phyloP scores from a whole-genome alignment of 805 yeast species.

The Kuraishia capsulata region DNA sequence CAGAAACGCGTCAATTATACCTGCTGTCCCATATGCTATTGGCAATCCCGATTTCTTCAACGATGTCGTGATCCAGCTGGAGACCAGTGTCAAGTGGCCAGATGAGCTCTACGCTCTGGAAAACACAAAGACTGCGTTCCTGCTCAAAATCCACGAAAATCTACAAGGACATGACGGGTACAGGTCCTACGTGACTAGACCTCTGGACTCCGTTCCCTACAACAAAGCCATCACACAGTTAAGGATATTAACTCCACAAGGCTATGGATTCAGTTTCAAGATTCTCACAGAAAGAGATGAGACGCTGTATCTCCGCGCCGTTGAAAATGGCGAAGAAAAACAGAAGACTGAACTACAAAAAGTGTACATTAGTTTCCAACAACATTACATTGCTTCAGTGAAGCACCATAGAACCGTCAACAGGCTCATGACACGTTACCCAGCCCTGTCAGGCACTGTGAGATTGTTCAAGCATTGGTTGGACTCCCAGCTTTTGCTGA shows the following conservation, averaged over 20 bases:
- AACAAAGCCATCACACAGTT: conserved; percentile 49
- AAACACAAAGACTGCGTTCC: conserved; percentile 83
- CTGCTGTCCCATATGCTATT: conserved; percentile 76
- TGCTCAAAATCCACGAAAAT: conserved; percentile 50
- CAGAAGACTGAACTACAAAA: conserved; percentile 49
- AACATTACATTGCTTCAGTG: conserved; percentile 54
- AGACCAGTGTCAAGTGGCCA: conserved; percentile 91
- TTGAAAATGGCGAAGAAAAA: conserved; percentile 54
- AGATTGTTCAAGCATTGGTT: conserved; percentile 87
- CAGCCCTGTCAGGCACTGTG: conserved; percentile 69
- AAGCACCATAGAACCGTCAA: conserved; percentile 78
- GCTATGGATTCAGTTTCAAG: conserved; percentile 75
- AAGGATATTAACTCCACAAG: conserved; percentile 76
- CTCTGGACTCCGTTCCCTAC: conserved; percentile 51
- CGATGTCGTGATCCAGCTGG: conserved; percentile 79
- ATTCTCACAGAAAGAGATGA: conserved; percentile 83
- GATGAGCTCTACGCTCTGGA: conserved; percentile 81
- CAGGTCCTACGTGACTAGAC: conserved; percentile 53
- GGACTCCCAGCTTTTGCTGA: conserved; percentile 65
- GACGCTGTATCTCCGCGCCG: conserved; percentile 60
- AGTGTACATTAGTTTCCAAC: conserved; percentile 54
- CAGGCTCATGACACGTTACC: conserved; percentile 61
- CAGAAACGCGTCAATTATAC: conserved; percentile 65
- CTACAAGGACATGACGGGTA: conserved; percentile 45
- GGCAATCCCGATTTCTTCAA: conserved; percentile 73